phyloP scores from a whole-genome alignment of 805 yeast genomes.

The Candida boidinii region DNA sequence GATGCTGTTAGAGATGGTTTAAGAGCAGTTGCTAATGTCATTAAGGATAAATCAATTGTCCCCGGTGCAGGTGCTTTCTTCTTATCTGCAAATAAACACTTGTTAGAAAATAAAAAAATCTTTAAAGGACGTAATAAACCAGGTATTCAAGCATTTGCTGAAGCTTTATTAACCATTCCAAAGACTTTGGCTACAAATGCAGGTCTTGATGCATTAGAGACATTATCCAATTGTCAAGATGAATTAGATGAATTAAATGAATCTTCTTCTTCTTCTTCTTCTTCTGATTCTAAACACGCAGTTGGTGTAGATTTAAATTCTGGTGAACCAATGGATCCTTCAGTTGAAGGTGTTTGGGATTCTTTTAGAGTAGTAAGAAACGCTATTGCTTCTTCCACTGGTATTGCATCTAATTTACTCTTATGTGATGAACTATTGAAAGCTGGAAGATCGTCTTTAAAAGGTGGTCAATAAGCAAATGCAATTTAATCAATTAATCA shows the following conservation, averaged over 20 bases:
- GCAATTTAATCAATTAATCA: too few species aligned
- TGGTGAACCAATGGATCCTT: constrained; percentile 95
- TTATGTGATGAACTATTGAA: constrained; percentile 93
- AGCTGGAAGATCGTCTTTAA: constrained; percentile 92
- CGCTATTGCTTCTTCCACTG: constrained; percentile 85
- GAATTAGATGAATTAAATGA: constrained; percentile 71
- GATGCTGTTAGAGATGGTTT: constrained; percentile 98
- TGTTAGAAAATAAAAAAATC: constrained; percentile 45
- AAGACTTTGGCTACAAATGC: constrained; percentile 89
- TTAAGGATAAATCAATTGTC: constrained; percentile 75
- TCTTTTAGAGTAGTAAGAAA: constrained; percentile 90
- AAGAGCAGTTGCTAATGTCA: constrained; percentile 86
- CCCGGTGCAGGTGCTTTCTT: constrained; percentile 98
- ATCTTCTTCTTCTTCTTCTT: too few species aligned
- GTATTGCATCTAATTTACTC: constrained; percentile 85
- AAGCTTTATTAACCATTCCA: constrained; percentile 84
- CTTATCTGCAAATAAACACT: constrained; percentile 68
- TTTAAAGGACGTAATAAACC: constrained; percentile 81
- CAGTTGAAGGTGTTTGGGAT: constrained; percentile 94
- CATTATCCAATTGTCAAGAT: constrained; percentile 84
- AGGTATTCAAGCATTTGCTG: constrained; percentile 91
- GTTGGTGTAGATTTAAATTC: constrained; percentile 87
- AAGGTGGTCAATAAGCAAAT: constrained; percentile 33
- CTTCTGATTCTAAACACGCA: too few species aligned
- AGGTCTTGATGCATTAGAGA: constrained; percentile 88